Percentiles rank a stretch among this genome's conserved stretches.
These are phyloP conservation scores for Pythium apleroticum DNA, from an alignment of 352 stramenopile species.

Conservation along the genomic window DNA sequence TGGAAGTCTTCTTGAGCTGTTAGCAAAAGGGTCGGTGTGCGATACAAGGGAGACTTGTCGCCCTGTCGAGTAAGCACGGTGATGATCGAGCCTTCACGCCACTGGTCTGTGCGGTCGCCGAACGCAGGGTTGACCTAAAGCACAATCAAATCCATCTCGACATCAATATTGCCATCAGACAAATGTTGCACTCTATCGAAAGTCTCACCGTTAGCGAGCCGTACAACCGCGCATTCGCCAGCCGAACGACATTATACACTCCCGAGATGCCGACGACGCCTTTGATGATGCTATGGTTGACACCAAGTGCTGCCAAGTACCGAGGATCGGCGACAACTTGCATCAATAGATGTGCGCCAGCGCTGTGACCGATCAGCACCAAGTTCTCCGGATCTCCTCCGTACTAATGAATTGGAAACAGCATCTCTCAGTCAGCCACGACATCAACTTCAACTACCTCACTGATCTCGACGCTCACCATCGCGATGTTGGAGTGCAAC, in stretches of 20 bases:
- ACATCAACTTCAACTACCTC: not conserved
- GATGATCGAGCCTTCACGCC: constrained; percentile 68
- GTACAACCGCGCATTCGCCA: constrained; percentile 75
- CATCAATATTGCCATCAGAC: not conserved
- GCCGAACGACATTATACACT: constrained; percentile 84
- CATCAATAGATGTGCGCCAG: constrained; percentile 79
- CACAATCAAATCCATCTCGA: not conserved
- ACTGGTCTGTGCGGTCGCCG: constrained; percentile 59
- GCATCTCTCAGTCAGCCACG: not conserved
- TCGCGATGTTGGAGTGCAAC: constrained; percentile 63
- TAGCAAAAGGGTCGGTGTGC: constrained; percentile 56
- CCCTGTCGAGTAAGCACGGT: constrained; percentile 43
- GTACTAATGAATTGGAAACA: constrained; percentile 40
- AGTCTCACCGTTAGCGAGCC: constrained; percentile 48
- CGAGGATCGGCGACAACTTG: constrained; percentile 59
- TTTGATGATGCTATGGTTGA: constrained; percentile 41
- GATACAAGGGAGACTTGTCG: constrained; percentile 40
- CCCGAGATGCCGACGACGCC: constrained; percentile 75
- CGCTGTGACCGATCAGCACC: constrained; percentile 71
- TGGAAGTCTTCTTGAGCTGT: constrained; percentile 82
- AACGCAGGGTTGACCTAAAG: constrained; percentile 59
- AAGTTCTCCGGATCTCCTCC: constrained; percentile 62
- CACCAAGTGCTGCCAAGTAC: constrained; percentile 39
- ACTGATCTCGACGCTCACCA: constrained; percentile 34
- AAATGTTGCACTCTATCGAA: not conserved